These are phyloP conservation scores for Lentinula raphanica DNA, from an alignment of 768 basidiomycete genomes.

Conservation along the genomic window DNA sequence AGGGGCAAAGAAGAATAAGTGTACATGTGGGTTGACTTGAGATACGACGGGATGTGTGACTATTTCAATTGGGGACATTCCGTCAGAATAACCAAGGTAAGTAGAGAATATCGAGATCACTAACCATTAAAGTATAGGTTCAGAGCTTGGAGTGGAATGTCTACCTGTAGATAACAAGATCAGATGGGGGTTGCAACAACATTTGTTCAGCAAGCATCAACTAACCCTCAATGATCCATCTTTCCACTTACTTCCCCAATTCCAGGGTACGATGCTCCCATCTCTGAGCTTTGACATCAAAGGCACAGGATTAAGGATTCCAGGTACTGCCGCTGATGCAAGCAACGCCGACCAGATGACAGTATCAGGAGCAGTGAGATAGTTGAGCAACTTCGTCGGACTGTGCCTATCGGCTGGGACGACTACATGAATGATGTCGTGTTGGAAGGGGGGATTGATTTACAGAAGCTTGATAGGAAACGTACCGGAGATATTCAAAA, in stretches of 20 bases:
- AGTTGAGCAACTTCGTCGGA: constrained; percentile 93
- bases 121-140: constrained; percentile 87
- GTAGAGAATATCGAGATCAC: not conserved
- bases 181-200: constrained; percentile 8
- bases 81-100: constrained; percentile 1
- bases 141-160: constrained; percentile 87
- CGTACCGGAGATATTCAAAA: constrained; percentile 76
- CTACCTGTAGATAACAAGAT: constrained; percentile 51
- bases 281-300: constrained; percentile 87
- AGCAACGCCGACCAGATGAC: constrained; percentile 77
- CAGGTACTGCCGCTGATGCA: constrained; percentile 92
- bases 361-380: constrained; percentile 92
- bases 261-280: constrained; percentile 84
- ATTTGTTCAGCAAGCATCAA: not conserved
- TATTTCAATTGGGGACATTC: constrained; percentile 24
- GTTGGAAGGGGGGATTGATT: not conserved
- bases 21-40: constrained; percentile 90
- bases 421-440: constrained; percentile 38
- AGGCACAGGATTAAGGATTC: constrained; percentile 92
- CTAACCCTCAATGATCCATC: constrained; percentile 72
- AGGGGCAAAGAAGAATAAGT: constrained; percentile 92
- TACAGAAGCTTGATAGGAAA: not conserved
- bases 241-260: constrained; percentile 91
- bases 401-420: constrained; percentile 88
- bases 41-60: constrained; percentile 93